Percentiles rank a stretch among this genome's conserved stretches.
Evolutionary conservation across 1,284 basidiomycete species (phyloP).

Genomic region (Papiliotrema laurentii): DNA sequence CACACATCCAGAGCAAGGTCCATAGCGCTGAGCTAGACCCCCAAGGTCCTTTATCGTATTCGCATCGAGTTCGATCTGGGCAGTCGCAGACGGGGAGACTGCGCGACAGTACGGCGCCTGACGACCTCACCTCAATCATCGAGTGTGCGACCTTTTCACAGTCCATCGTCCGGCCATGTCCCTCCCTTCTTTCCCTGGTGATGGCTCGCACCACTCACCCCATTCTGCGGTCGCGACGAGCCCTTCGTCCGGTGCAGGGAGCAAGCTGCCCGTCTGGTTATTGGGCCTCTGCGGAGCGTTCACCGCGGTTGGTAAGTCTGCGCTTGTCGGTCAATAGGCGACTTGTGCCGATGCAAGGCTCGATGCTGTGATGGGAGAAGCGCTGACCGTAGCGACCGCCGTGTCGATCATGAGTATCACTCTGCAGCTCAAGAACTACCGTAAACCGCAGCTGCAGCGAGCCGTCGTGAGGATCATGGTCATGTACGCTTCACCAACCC

Average conservation of each 20-base stretch:
- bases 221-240: slow-evolving; percentile 11
- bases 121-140: too few relatives aligned
- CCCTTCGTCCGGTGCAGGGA: slow-evolving; percentile 35
- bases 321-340: too few relatives aligned
- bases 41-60: too few relatives aligned
- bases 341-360: not conserved
- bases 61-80: too few relatives aligned
- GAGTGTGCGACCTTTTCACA: too few relatives aligned
- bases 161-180: too few relatives aligned
- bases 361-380: not conserved
- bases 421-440: slow-evolving; percentile 84
- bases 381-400: slow-evolving; percentile 57
- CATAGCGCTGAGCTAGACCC: too few relatives aligned
- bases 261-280: slow-evolving; percentile 40
- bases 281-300: slow-evolving; percentile 43
- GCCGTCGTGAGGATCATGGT: slow-evolving; percentile 95
- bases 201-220: slow-evolving; percentile 11
- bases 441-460: slow-evolving; percentile 70
- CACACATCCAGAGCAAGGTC: too few relatives aligned
- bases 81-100: too few relatives aligned
- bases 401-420: slow-evolving; percentile 79
- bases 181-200: slow-evolving; percentile 30
- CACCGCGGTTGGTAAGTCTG: slow-evolving; percentile 43
- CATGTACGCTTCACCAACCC: slow-evolving; percentile 55
- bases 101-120: too few relatives aligned